phyloP scores from a whole-genome alignment of 805 yeast genomes.

The Candida silvicultrix region DNA sequence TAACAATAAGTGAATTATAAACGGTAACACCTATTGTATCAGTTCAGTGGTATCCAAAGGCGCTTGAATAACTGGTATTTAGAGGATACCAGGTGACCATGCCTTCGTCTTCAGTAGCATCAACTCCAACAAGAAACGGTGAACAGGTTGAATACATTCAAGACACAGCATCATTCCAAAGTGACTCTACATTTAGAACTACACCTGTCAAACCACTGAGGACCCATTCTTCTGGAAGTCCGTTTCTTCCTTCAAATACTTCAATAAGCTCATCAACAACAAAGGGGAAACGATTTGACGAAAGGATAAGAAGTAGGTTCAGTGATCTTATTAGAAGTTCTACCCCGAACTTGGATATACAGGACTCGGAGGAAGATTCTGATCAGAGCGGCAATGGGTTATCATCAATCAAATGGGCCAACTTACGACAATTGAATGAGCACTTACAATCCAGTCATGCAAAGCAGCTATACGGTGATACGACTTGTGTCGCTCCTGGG shows the following conservation, averaged over 20 bases:
- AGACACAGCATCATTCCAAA: conserved; percentile 12
- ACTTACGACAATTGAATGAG: conserved; percentile 33
- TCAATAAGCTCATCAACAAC: conserved; percentile 9
- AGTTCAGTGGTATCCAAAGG: too few relatives aligned
- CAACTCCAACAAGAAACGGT: not conserved
- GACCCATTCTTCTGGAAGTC: conserved; percentile 1
- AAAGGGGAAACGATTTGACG: conserved; percentile 13
- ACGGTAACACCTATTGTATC: too few relatives aligned
- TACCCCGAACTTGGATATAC: not conserved
- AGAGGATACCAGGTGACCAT: too few relatives aligned
- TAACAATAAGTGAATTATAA: too few relatives aligned
- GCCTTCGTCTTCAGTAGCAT: not conserved
- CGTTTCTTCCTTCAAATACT: conserved; percentile 8
- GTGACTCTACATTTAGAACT: not conserved
- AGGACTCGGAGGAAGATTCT: not conserved
- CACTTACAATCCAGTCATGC: conserved; percentile 28
- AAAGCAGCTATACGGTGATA: conserved; percentile 40
- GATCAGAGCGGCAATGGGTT: not conserved
- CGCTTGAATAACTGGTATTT: too few relatives aligned
- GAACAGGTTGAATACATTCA: not conserved
- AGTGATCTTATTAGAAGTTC: not conserved
- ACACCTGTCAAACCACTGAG: not conserved
- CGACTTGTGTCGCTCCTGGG: conserved; percentile 38
- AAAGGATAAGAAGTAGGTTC: conserved; percentile 14
- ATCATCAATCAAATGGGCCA: conserved; percentile 29